phyloP scores from a whole-genome alignment of 345 rosid genomes.

The Ceriops decandra region DNA sequence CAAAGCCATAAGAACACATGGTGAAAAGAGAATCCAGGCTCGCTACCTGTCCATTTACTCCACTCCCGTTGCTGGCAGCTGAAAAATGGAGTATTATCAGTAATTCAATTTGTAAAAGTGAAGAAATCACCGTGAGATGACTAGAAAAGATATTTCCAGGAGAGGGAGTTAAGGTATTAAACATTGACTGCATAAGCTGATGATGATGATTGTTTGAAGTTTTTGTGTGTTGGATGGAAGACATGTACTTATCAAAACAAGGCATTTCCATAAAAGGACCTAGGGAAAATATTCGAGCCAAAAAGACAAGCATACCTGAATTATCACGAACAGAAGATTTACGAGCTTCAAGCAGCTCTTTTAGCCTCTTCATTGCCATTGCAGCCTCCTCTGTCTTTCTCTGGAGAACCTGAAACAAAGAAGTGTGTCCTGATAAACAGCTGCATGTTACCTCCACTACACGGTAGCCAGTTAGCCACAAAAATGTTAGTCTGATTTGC shows the following conservation, averaged over 20 bases:
- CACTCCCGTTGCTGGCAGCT: conserved; percentile 71
- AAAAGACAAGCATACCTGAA: conserved; percentile 40
- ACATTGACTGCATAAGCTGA: conserved; percentile 1
- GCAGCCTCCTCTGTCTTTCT: conserved; percentile 99
- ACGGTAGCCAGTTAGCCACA: not conserved
- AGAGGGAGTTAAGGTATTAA: conserved; percentile 4
- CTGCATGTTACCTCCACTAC: conserved; percentile 9
- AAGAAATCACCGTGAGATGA: not conserved
- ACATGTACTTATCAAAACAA: conserved; percentile 6
- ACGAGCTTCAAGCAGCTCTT: conserved; percentile 95
- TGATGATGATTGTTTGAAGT: conserved; percentile 1
- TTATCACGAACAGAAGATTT: conserved; percentile 80
- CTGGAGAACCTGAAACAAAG: conserved; percentile 76
- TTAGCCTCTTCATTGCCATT: conserved; percentile 93
- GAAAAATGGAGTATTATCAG: conserved; percentile 38
- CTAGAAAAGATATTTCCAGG: conserved; percentile 10
- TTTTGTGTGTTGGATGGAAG: conserved; percentile 5
- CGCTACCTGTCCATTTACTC: conserved; percentile 75
- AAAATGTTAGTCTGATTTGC: not conserved
- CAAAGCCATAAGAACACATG: not conserved
- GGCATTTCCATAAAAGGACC: conserved; percentile 6
- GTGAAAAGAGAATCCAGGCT: conserved; percentile 2
- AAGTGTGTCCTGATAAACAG: conserved; percentile 13
- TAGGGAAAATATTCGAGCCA: not conserved
- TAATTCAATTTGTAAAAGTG: conserved; percentile 17